Evolutionary conservation across 2,329 filamentous ascomycete species (phyloP).

Genomic region (Tolypocladium pustulatum): DNA sequence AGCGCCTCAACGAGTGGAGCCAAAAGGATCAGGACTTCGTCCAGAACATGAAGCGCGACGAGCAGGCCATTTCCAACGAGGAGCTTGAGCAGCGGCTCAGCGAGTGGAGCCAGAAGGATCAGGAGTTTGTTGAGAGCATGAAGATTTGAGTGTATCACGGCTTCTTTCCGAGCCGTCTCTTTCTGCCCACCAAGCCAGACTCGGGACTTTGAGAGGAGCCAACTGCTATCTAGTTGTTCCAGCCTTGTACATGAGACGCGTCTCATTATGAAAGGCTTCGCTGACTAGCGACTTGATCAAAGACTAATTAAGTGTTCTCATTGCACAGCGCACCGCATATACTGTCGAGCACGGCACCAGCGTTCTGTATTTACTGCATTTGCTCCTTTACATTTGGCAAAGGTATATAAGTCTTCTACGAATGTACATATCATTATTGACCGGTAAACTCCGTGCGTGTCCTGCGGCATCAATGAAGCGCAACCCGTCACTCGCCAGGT

Average conservation of each 20-base stretch:
- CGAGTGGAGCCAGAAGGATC: conserved; percentile 23
- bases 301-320: not conserved
- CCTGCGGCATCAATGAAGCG: not conserved
- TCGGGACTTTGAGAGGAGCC: too few species aligned
- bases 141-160: conserved; percentile 2
- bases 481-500: not conserved
- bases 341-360: not conserved
- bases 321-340: not conserved
- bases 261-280: not conserved
- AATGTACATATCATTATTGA: not conserved
- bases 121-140: conserved; percentile 16
- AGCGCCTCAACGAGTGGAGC: conserved; percentile 23
- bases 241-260: not conserved
- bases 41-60: conserved; percentile 13
- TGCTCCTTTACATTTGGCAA: not conserved
- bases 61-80: conserved; percentile 16
- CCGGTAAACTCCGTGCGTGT: not conserved
- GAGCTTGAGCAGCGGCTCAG: conserved; percentile 28
- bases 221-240: not conserved
- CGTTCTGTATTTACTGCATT: not conserved
- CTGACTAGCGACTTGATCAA: not conserved
- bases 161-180: not conserved
- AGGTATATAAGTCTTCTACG: not conserved
- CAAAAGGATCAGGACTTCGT: conserved; percentile 22
- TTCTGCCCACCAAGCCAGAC: not conserved